phyloP scores from a whole-genome alignment of 257 asterid genomes.

The Solanum appendiculatum region DNA sequence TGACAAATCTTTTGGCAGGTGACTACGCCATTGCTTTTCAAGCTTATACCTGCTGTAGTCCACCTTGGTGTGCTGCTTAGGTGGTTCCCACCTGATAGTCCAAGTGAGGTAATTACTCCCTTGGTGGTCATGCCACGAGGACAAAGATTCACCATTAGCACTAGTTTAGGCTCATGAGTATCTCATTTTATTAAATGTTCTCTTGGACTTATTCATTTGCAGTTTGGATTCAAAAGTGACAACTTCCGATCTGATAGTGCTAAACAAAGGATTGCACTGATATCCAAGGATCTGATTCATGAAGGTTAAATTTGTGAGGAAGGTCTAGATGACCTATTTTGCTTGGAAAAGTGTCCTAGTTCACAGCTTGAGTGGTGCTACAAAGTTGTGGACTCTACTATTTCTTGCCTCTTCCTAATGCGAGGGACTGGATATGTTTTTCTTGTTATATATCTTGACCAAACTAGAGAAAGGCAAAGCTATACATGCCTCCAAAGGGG shows the following conservation, averaged over 20 bases:
- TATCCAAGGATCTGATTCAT: conserved; percentile 48
- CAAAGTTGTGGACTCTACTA: background rate
- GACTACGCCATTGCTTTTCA: conserved; percentile 92
- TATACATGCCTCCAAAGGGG: background rate
- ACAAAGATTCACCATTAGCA: background rate
- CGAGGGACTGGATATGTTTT: background rate
- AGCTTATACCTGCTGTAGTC: conserved; percentile 87
- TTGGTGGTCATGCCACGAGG: background rate
- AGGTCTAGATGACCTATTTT: background rate
- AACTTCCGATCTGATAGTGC: conserved; percentile 71
- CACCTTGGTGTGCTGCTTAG: conserved; percentile 88
- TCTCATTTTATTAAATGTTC: background rate
- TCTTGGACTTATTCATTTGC: conserved; percentile 2
- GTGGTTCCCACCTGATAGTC: conserved; percentile 86
- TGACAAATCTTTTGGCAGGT: conserved; percentile 40
- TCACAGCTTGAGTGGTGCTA: background rate
- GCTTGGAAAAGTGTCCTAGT: background rate
- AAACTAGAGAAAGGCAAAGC: conserved; percentile 2
- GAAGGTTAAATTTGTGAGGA: conserved; percentile 15
- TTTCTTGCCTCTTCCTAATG: background rate
- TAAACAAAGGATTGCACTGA: conserved; percentile 80
- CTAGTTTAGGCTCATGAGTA: background rate
- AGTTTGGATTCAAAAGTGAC: conserved; percentile 78
- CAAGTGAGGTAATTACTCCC: conserved; percentile 50
- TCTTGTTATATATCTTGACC: background rate